Evolutionary conservation across 371 early-diverging fungal species (phyloP).

Genomic region (Lichtheimia hyalospora): DNA sequence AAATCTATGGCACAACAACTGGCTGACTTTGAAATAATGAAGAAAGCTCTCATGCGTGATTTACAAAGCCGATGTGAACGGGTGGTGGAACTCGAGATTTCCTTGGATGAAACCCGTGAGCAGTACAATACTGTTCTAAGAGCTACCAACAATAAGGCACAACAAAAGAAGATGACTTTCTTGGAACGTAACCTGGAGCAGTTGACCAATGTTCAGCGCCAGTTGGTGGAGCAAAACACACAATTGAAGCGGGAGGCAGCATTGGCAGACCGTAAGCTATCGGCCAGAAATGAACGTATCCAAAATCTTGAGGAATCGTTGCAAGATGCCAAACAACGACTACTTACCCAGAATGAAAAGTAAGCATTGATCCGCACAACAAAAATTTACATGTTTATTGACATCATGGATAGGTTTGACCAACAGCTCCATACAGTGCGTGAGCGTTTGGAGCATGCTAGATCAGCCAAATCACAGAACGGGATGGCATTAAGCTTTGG

Average conservation of each 20-base stretch:
- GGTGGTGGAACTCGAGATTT: slow-evolving; percentile 91
- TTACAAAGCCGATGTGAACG: slow-evolving; percentile 94
- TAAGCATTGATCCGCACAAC: slow-evolving; percentile 26
- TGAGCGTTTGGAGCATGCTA: slow-evolving; percentile 78
- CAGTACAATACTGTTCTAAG: slow-evolving; percentile 83
- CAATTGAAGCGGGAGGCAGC: slow-evolving; percentile 89
- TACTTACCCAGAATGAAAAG: slow-evolving; percentile 80
- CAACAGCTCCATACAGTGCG: slow-evolving; percentile 75
- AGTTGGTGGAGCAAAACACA: slow-evolving; percentile 92
- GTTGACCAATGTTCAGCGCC: slow-evolving; percentile 91
- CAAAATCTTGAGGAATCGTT: slow-evolving; percentile 80
- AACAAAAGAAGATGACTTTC: slow-evolving; percentile 94
- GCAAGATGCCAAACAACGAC: slow-evolving; percentile 72
- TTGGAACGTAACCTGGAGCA: slow-evolving; percentile 94
- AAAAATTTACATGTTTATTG: not conserved
- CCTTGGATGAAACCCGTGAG: slow-evolving; percentile 88
- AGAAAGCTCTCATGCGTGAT: slow-evolving; percentile 93
- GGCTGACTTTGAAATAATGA: slow-evolving; percentile 92
- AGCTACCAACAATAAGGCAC: slow-evolving; percentile 77
- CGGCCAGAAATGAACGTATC: slow-evolving; percentile 91
- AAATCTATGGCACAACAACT: slow-evolving; percentile 90
- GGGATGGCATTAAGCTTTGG: slow-evolving; percentile 74
- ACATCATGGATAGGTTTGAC: slow-evolving; percentile 60
- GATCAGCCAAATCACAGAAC: slow-evolving; percentile 58
- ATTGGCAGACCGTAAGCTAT: slow-evolving; percentile 86